A percentile compares a stretch with the other conserved stretches of the same genome.
phyloP scores from a whole-genome alignment of 2,329 filamentous ascomycete species.

The Didymosphaeria variabile region DNA sequence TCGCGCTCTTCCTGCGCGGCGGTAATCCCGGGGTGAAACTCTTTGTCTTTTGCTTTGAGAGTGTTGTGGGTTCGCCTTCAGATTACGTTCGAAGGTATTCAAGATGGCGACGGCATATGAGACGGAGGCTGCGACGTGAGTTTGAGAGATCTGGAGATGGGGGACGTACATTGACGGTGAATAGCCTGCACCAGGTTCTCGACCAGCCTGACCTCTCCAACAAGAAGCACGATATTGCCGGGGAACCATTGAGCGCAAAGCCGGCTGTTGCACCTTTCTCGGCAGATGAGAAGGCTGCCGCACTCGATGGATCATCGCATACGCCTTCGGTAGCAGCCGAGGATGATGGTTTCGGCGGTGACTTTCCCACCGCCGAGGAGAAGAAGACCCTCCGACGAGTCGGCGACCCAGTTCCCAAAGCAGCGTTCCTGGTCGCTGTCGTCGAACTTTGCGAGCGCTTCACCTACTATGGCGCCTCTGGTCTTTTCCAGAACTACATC shows the following conservation, averaged over 20 bases:
- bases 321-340: conserved; percentile 29
- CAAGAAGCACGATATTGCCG: conserved; percentile 39
- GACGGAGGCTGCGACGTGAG: conserved; percentile 42
- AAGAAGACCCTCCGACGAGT: conserved; percentile 54
- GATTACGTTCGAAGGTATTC: background rate
- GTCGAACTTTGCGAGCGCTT: conserved; percentile 62
- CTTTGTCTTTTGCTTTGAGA: conserved; percentile 8
- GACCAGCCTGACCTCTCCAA: conserved; percentile 39
- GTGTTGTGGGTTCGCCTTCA: conserved; percentile 7
- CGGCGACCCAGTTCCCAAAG: conserved; percentile 57
- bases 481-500: conserved; percentile 62
- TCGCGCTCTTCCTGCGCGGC: background rate
- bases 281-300: conserved; percentile 32
- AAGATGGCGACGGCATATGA: conserved; percentile 35
- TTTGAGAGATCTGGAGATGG: background rate
- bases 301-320: conserved; percentile 20
- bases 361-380: conserved; percentile 56
- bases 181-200: conserved; percentile 43
- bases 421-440: conserved; percentile 59
- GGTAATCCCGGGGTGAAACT: conserved; percentile 22
- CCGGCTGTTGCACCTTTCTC: conserved; percentile 27
- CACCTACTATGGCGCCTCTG: conserved; percentile 58
- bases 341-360: conserved; percentile 41
- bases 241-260: conserved; percentile 33
- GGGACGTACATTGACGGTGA: background rate